Percentiles rank a stretch among this genome's conserved stretches.
phyloP scores from a whole-genome alignment of 805 yeast species.

The Barnettozyma sucrosica region DNA sequence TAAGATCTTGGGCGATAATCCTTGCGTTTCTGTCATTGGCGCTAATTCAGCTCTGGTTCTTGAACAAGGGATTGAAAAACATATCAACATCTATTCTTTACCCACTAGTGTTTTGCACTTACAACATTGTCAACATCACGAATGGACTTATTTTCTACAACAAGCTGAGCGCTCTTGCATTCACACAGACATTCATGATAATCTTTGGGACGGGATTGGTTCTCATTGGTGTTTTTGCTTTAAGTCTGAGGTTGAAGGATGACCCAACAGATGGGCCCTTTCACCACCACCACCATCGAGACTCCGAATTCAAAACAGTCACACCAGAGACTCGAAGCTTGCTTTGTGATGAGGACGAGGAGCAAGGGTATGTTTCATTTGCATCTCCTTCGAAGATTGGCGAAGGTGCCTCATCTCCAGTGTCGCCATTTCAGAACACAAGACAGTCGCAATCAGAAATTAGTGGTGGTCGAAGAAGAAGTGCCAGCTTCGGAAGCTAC shows the following conservation, averaged over 20 bases:
- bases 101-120: conserved; percentile 81
- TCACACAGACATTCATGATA: conserved; percentile 15
- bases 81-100: conserved; percentile 74
- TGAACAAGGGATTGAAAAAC: conserved; percentile 66
- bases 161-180: background rate
- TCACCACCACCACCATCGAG: background rate
- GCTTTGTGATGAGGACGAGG: conserved; percentile 10
- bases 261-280: conserved; percentile 40
- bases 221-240: conserved; percentile 65
- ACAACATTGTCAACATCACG: conserved; percentile 55
- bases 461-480: background rate
- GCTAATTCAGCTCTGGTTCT: conserved; percentile 61
- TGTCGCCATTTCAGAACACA: conserved; percentile 5
- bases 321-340: conserved; percentile 11
- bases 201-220: conserved; percentile 56
- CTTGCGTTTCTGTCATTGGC: conserved; percentile 55
- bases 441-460: background rate
- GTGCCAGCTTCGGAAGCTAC: conserved; percentile 1
- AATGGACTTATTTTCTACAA: conserved; percentile 30
- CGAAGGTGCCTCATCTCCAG: conserved; percentile 11
- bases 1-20: conserved; percentile 46
- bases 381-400: conserved; percentile 30
- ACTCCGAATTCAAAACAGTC: background rate
- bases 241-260: conserved; percentile 75
- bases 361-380: conserved; percentile 33